phyloP scores from a whole-genome alignment of 2,329 filamentous ascomycete genomes.

The Pyrenophora teres region DNA sequence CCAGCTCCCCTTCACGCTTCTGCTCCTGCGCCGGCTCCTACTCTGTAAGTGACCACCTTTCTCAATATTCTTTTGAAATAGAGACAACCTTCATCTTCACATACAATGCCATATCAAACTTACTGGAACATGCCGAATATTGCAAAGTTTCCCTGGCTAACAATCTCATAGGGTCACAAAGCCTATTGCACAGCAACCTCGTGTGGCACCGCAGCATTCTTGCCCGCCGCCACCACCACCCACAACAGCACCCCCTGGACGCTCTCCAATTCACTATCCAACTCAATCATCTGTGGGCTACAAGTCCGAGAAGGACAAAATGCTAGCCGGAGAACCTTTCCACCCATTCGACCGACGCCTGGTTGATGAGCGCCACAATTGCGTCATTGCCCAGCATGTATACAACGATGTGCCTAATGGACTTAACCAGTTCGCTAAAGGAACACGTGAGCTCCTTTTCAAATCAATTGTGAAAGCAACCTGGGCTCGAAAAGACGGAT shows the following conservation, averaged over 20 bases:
- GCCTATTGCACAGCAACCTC: conserved; percentile 45
- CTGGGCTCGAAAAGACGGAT: conserved; percentile 38
- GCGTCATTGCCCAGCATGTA: conserved; percentile 85
- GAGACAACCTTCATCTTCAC: no score
- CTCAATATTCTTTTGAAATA: no score
- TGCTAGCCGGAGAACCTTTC: conserved; percentile 81
- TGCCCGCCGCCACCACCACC: conserved; percentile 24
- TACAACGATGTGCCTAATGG: conserved; percentile 70
- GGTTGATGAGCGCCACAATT: conserved; percentile 81
- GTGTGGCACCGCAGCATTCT: conserved; percentile 30
- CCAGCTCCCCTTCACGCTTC: conserved; percentile 11
- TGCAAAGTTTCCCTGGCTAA: not conserved
- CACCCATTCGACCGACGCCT: conserved; percentile 79
- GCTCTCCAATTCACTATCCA: conserved; percentile 31
- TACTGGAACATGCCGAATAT: not conserved
- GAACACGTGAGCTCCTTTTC: conserved; percentile 72
- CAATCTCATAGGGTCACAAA: conserved; percentile 35
- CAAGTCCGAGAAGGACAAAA: conserved; percentile 83
- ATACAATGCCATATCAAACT: not conserved
- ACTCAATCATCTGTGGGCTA: conserved; percentile 38
- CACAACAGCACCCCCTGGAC: conserved; percentile 25
- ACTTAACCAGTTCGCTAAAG: conserved; percentile 64
- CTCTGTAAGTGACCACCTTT: conserved; percentile 11
- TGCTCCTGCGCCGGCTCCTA: conserved; percentile 12
- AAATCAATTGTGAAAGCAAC: conserved; percentile 70